Conservation (phyloP, 2,329 filamentous ascomycete species). For the Fusarium bactridioides region DNA sequence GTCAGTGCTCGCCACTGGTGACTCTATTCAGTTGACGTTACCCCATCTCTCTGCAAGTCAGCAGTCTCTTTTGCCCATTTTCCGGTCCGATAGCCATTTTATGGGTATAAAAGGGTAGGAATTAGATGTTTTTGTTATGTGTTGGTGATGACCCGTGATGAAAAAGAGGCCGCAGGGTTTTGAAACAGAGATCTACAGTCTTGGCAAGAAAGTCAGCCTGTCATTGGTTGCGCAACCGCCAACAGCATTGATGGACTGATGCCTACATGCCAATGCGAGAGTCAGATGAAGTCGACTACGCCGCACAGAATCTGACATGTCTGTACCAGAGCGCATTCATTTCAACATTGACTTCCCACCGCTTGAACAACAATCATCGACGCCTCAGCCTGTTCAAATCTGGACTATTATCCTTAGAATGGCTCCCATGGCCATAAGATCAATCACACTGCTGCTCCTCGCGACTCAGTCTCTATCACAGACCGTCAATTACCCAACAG, state of each 20-base stretch:
- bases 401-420: not conserved
- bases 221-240: not conserved
- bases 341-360: not conserved
- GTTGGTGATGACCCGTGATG: not conserved
- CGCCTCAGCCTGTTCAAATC: not conserved
- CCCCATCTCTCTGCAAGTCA: not conserved
- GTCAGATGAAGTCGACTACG: not conserved
- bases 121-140: no score
- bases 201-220: no score
- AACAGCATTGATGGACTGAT: not conserved
- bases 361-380: fast-evolving
- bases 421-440: not conserved
- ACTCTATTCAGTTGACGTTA: no score
- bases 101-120: fast-evolving
- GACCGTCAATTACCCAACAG: not conserved
- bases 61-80: not conserved
- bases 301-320: not conserved
- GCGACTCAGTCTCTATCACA: not conserved
- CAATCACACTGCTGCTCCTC: not conserved
- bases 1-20: not conserved
- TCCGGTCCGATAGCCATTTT: fast-evolving
- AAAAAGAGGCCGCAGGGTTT: no score
- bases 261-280: not conserved
- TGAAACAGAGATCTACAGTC: not conserved
- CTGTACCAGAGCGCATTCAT: not conserved